Conservation (phyloP, 169 alveolate species). For the Theileria orientalis region DNA sequence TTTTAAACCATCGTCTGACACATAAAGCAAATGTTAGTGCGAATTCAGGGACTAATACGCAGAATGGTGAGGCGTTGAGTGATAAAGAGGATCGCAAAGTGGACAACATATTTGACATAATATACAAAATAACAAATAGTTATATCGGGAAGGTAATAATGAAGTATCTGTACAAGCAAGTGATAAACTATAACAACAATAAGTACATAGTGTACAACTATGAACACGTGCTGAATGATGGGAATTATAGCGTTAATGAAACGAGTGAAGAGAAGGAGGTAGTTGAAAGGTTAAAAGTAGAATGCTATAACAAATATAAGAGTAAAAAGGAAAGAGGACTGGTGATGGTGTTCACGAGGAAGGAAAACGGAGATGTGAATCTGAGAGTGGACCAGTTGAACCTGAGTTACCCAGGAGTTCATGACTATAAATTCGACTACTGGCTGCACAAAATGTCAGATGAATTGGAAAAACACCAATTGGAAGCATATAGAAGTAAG, state of each 20-base stretch:
- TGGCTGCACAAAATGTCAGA: conserved; percentile 29
- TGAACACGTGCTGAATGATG: background rate
- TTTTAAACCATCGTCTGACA: too few species aligned
- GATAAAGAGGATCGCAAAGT: too few species aligned
- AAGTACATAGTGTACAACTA: conserved; percentile 29
- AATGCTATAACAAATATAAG: conserved; percentile 11
- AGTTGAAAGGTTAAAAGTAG: conserved; percentile 16
- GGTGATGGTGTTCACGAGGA: conserved; percentile 26
- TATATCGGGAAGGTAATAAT: conserved; percentile 30
- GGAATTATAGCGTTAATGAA: background rate
- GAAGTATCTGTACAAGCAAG: conserved; percentile 44
- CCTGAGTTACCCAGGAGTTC: background rate
- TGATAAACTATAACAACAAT: conserved; percentile 16
- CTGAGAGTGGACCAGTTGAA: background rate
- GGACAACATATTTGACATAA: conserved; percentile 30
- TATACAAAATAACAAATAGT: conserved; percentile 13
- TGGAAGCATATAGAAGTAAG: background rate
- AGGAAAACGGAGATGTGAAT: conserved; percentile 18
- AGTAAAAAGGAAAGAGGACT: background rate
- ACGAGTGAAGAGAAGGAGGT: background rate
- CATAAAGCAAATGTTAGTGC: too few species aligned
- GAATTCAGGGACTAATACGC: too few species aligned
- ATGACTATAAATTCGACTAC: conserved; percentile 27
- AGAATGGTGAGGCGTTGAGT: too few species aligned
- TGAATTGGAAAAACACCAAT: conserved; percentile 30